A percentile compares a stretch with the other conserved stretches of the same genome.
Evolutionary conservation across 2,329 filamentous ascomycete species (phyloP).

Genomic region (Arthroderma sp.): DNA sequence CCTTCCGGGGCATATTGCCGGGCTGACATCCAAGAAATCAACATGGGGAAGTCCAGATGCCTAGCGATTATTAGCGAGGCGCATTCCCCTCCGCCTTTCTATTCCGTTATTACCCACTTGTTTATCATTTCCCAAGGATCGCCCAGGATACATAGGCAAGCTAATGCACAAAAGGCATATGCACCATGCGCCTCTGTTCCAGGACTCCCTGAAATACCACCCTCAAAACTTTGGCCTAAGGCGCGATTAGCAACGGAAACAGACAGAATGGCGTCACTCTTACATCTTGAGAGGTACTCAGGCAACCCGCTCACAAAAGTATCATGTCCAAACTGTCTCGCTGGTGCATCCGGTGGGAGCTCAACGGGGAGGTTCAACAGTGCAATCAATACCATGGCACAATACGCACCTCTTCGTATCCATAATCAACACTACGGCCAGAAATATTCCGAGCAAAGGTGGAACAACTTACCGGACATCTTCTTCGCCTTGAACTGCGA

Average conservation of each 20-base stretch:
- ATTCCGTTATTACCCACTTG: constrained; percentile 40
- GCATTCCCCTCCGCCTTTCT: not conserved
- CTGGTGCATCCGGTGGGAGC: constrained; percentile 60
- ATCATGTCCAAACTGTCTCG: constrained; percentile 47
- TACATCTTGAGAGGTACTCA: constrained; percentile 70
- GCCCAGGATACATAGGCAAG: constrained; percentile 74
- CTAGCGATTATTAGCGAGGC: constrained; percentile 29
- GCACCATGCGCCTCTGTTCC: constrained; percentile 88
- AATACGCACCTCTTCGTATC: constrained; percentile 65
- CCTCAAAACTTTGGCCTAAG: constrained; percentile 81
- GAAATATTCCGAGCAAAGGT: not conserved
- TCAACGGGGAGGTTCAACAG: constrained; percentile 72
- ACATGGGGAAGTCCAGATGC: constrained; percentile 60
- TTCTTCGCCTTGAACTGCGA: constrained; percentile 76
- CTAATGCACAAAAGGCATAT: constrained; percentile 89
- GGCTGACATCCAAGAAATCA: constrained; percentile 78
- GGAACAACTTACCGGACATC: constrained; percentile 59
- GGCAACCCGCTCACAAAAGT: constrained; percentile 60
- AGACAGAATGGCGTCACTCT: constrained; percentile 23
- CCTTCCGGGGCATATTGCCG: constrained; percentile 85
- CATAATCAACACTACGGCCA: constrained; percentile 2
- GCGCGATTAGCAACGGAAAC: constrained; percentile 2
- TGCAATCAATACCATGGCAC: constrained; percentile 71
- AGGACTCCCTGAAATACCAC: constrained; percentile 76
- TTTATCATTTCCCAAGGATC: constrained; percentile 61